Percentiles rank a stretch among this genome's conserved stretches.
These are phyloP conservation scores for Sarocladium brachiariae DNA, from an alignment of 2,329 filamentous ascomycete species.

Conservation along the genomic window DNA sequence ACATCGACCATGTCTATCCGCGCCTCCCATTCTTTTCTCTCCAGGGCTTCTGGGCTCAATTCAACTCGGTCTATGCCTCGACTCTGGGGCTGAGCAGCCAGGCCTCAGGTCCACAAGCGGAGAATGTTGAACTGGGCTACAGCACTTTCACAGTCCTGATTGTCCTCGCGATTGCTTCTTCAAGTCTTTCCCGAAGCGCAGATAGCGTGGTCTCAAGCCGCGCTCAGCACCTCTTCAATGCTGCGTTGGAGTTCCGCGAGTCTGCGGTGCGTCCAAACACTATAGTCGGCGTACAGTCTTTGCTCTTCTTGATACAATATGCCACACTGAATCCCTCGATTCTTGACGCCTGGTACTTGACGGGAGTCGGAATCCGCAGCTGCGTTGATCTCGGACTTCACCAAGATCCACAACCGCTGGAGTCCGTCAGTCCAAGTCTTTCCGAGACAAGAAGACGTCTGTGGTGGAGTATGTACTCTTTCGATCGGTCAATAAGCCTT, in stretches of 20 bases:
- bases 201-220: slow-evolving; percentile 18
- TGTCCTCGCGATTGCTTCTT: slow-evolving; percentile 18
- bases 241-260: slow-evolving; percentile 17
- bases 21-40: slow-evolving; percentile 19
- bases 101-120: not conserved
- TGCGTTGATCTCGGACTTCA: slow-evolving; percentile 19
- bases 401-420: slow-evolving; percentile 17
- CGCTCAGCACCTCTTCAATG: slow-evolving; percentile 17
- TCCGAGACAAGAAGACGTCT: slow-evolving; percentile 18
- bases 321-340: slow-evolving; percentile 19
- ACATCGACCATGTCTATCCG: slow-evolving; percentile 18
- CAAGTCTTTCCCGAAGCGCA: slow-evolving; percentile 18
- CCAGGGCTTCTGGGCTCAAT: slow-evolving; percentile 20
- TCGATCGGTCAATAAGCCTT: slow-evolving; percentile 19
- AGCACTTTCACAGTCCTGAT: slow-evolving; percentile 18
- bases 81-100: slow-evolving; percentile 7
- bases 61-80: slow-evolving; percentile 16
- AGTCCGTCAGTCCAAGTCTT: slow-evolving; percentile 14
- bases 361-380: slow-evolving; percentile 19
- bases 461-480: slow-evolving; percentile 22
- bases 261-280: slow-evolving; percentile 18
- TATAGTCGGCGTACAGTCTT: slow-evolving; percentile 18
- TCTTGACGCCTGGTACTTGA: slow-evolving; percentile 19
- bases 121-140: slow-evolving; percentile 11
- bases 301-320: slow-evolving; percentile 19